Evolutionary conservation across 169 alveolate species (phyloP).

Genomic region (Cryptosporidium ubiquitum): DNA sequence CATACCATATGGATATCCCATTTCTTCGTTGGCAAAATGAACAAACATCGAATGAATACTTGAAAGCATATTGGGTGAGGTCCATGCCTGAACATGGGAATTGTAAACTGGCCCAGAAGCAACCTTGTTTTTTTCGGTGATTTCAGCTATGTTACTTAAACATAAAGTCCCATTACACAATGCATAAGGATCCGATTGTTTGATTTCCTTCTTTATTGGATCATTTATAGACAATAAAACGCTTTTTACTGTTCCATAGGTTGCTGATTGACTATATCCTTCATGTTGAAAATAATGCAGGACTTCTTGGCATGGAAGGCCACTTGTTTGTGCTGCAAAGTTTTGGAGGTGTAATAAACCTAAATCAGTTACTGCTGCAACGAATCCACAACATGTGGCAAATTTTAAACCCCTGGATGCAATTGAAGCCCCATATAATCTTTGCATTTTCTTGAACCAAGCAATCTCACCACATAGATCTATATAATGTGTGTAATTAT

Average conservation of each 20-base stretch:
- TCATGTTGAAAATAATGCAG: constrained; percentile 39
- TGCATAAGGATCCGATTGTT: constrained; percentile 8
- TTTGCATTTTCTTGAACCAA: constrained; percentile 59
- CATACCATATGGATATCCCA: constrained; percentile 74
- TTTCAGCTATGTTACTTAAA: constrained; percentile 47
- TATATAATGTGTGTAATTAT: constrained; percentile 49
- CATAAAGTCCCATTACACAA: constrained; percentile 60
- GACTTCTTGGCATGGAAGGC: constrained; percentile 67
- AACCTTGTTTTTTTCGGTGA: constrained; percentile 32
- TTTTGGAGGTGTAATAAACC: constrained; percentile 61
- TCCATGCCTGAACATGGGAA: constrained; percentile 31
- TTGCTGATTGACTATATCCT: constrained; percentile 24
- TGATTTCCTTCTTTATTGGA: not conserved
- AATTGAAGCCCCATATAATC: constrained; percentile 45
- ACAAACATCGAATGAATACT: not conserved
- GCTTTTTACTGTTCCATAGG: constrained; percentile 42
- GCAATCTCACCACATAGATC: constrained; percentile 43
- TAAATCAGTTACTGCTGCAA: constrained; percentile 13
- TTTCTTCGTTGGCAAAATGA: constrained; percentile 62
- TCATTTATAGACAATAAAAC: not conserved
- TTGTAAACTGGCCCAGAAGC: constrained; percentile 28
- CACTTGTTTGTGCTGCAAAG: constrained; percentile 65
- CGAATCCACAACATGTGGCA: constrained; percentile 15
- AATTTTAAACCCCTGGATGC: constrained; percentile 63
- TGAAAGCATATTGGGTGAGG: constrained; percentile 32